A percentile compares a stretch with the other conserved stretches of the same genome.
Evolutionary conservation across 805 yeast genomes (phyloP).

Genomic region (Jamesozyma rosinii): DNA sequence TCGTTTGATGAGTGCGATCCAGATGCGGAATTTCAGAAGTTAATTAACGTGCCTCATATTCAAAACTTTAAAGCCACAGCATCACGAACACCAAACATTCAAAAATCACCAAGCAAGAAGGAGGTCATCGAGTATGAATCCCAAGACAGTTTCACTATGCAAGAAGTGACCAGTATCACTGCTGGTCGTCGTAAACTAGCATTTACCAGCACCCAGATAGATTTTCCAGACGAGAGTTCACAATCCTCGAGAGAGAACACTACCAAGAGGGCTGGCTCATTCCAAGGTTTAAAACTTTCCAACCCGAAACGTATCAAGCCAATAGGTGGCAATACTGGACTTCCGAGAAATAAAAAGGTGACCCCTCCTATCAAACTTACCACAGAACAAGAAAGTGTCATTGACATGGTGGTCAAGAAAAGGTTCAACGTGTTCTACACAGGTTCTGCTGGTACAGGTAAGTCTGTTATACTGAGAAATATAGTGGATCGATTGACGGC

Average conservation of each 20-base stretch:
- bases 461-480: slow-evolving; percentile 57
- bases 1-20: slow-evolving; percentile 29
- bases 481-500: slow-evolving; percentile 46
- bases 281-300: slow-evolving; percentile 14
- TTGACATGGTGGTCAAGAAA: slow-evolving; percentile 43
- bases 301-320: slow-evolving; percentile 16
- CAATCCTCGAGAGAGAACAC: neutral
- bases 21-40: slow-evolving; percentile 15
- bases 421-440: slow-evolving; percentile 58
- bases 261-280: slow-evolving; percentile 11
- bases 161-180: slow-evolving; percentile 8
- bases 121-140: slow-evolving; percentile 5
- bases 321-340: neutral
- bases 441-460: slow-evolving; percentile 86
- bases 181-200: slow-evolving; percentile 14
- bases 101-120: slow-evolving; percentile 7
- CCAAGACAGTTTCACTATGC: neutral
- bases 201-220: slow-evolving; percentile 9
- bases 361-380: slow-evolving; percentile 21
- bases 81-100: slow-evolving; percentile 8
- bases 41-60: slow-evolving; percentile 16
- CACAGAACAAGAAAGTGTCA: slow-evolving; percentile 44
- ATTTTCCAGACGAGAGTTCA: neutral
- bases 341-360: neutral
- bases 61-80: slow-evolving; percentile 19